Percentiles rank a stretch among this genome's conserved stretches.
Evolutionary conservation across 2,329 filamentous ascomycete genomes (phyloP).

Genomic region (Fusarium ramigenum): DNA sequence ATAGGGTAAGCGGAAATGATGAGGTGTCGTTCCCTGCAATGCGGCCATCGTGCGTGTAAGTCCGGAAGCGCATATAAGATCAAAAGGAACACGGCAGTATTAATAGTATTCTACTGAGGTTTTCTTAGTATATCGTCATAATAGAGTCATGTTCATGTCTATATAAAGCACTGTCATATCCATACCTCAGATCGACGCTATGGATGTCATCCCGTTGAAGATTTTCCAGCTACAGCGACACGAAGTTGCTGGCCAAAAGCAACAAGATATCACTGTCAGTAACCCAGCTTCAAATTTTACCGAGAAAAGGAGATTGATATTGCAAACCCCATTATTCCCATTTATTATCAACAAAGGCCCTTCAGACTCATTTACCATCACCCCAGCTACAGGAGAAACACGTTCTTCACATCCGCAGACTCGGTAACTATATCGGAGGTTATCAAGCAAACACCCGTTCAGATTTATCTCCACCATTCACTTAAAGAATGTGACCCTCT

Average conservation of each 20-base stretch:
- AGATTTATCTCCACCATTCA: conserved; percentile 30
- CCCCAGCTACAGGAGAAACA: conserved; percentile 10
- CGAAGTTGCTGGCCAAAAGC: background rate
- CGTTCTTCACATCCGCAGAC: background rate
- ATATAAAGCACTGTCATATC: background rate
- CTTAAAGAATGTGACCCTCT: conserved; percentile 26
- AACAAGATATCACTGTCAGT: background rate
- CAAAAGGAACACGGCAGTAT: background rate
- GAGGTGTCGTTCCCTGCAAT: background rate
- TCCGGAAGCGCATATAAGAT: background rate
- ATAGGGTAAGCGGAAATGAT: background rate
- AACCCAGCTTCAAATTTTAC: too few relatives aligned
- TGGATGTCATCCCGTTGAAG: background rate
- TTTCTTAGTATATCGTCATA: background rate
- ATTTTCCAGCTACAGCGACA: too few relatives aligned
- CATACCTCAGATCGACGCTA: background rate
- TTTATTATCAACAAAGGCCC: conserved; percentile 10
- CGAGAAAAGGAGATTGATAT: background rate
- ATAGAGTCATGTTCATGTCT: background rate
- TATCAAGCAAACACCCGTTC: background rate
- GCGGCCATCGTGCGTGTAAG: background rate
- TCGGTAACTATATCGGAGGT: background rate
- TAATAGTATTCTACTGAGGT: background rate
- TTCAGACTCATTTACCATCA: conserved; percentile 11
- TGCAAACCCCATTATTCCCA: background rate